Conservation (phyloP, 768 basidiomycete species). For the Infundibulicybe gibba region DNA sequence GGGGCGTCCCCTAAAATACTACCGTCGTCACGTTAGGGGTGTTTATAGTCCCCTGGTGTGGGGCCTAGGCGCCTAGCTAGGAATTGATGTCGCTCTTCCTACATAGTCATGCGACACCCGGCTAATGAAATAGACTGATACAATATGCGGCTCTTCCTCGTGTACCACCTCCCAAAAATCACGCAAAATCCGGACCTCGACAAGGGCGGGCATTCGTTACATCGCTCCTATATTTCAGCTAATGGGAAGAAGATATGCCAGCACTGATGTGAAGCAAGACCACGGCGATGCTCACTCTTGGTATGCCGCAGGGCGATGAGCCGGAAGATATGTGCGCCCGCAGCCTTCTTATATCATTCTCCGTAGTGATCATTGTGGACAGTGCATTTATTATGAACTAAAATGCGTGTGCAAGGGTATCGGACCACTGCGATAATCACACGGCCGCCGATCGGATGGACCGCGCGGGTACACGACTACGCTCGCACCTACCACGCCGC, state of each 20-base stretch:
- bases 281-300: constrained; percentile 58
- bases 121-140: constrained; percentile 40
- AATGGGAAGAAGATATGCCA: constrained; percentile 39
- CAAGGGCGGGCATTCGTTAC: no score
- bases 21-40: no score
- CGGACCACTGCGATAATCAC: constrained; percentile 60
- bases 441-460: constrained; percentile 60
- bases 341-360: no score
- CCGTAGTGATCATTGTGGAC: background rate
- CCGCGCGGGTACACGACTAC: constrained; percentile 40
- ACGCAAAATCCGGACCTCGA: constrained; percentile 70
- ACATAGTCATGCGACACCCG: constrained; percentile 47
- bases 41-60: no score
- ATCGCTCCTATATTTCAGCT: background rate
- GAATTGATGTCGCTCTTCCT: no score
- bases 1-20: no score
- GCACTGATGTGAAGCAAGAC: constrained; percentile 57
- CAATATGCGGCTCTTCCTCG: constrained; percentile 84
- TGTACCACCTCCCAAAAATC: constrained; percentile 87
- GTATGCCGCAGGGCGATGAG: constrained; percentile 64
- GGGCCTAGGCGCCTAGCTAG: no score
- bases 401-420: constrained; percentile 84
- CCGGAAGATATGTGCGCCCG: constrained; percentile 64
- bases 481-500: constrained; percentile 15
- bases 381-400: constrained; percentile 87